Percentiles rank a stretch among this genome's conserved stretches.
These are phyloP conservation scores for Hymenoscyphus fructigenus DNA, from an alignment of 2,329 filamentous ascomycete genomes.

Conservation along the genomic window DNA sequence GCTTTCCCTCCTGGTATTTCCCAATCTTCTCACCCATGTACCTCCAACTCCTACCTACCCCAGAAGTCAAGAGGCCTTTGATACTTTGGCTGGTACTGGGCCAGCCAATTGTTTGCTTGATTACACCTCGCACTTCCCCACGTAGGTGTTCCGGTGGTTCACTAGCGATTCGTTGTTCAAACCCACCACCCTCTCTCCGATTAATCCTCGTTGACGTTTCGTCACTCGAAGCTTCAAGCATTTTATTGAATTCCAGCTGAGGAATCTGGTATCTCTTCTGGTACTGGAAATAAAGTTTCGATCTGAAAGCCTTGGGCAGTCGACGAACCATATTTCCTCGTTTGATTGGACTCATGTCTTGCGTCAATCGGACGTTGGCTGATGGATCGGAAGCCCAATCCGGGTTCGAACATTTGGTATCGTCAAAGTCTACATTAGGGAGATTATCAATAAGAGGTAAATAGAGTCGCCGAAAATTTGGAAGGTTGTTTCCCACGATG, in stretches of 20 bases:
- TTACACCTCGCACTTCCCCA: conserved; percentile 69
- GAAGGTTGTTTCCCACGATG: conserved; percentile 88
- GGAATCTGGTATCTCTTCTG: conserved; percentile 88
- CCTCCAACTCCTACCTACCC: conserved; percentile 64
- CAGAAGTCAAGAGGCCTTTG: conserved; percentile 81
- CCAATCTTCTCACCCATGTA: conserved; percentile 81
- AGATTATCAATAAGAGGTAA: conserved; percentile 84
- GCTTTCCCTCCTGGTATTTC: conserved; percentile 51
- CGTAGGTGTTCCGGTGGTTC: conserved; percentile 67
- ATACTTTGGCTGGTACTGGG: conserved; percentile 84
- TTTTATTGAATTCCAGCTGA: conserved; percentile 75
- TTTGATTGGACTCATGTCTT: conserved; percentile 90
- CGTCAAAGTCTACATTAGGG: conserved; percentile 80
- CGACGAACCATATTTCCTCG: conserved; percentile 96
- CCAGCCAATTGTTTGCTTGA: conserved; percentile 88
- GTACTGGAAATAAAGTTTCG: conserved; percentile 91
- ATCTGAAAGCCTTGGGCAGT: conserved; percentile 80
- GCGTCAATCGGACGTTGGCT: conserved; percentile 67
- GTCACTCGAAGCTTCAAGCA: conserved; percentile 76
- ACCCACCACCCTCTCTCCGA: conserved; percentile 74
- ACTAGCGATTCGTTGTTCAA: conserved; percentile 80
- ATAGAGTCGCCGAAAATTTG: conserved; percentile 90
- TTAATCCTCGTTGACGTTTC: conserved; percentile 68
- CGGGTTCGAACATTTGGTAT: conserved; percentile 55
- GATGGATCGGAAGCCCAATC: conserved; percentile 64